phyloP scores from a whole-genome alignment of 257 asterid genomes.

The Solanum etuberosum region DNA sequence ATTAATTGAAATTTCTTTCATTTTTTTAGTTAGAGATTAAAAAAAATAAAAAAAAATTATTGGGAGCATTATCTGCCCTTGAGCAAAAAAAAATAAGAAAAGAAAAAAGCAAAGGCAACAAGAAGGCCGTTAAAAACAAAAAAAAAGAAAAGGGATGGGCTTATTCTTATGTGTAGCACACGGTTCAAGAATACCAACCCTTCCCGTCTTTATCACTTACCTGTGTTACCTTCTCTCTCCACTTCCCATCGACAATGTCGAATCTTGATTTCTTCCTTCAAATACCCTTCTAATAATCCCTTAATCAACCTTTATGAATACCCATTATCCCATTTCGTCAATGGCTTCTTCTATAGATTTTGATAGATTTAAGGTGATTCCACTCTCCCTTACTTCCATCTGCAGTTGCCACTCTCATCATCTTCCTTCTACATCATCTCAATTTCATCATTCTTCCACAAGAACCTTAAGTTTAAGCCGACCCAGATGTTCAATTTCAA shows the following conservation, averaged over 20 bases:
- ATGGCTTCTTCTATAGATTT: slow-evolving; percentile 54
- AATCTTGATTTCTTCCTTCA: neutral
- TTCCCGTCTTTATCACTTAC: neutral
- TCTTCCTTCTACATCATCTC: slow-evolving; percentile 2
- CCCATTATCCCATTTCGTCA: slow-evolving; percentile 1
- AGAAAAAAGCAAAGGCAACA: neutral
- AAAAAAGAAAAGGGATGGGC: neutral
- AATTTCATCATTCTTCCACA: neutral
- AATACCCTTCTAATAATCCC: slow-evolving; percentile 1
- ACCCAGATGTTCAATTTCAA: slow-evolving; percentile 15
- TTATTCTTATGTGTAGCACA: neutral
- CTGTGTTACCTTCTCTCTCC: neutral
- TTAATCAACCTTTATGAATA: neutral
- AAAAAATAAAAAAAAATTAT: too few species aligned
- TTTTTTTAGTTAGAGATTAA: neutral
- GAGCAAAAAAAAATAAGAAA: too few species aligned
- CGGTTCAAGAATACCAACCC: neutral
- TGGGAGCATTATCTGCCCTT: too few species aligned
- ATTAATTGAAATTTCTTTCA: neutral
- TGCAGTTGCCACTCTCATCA: slow-evolving; percentile 26
- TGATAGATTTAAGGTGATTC: slow-evolving; percentile 33
- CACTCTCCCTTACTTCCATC: slow-evolving; percentile 34
- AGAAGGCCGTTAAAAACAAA: neutral
- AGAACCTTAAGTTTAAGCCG: slow-evolving; percentile 7
- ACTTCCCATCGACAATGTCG: neutral